phyloP scores from a whole-genome alignment of 768 basidiomycete genomes.

The Lactifluus volemus region DNA sequence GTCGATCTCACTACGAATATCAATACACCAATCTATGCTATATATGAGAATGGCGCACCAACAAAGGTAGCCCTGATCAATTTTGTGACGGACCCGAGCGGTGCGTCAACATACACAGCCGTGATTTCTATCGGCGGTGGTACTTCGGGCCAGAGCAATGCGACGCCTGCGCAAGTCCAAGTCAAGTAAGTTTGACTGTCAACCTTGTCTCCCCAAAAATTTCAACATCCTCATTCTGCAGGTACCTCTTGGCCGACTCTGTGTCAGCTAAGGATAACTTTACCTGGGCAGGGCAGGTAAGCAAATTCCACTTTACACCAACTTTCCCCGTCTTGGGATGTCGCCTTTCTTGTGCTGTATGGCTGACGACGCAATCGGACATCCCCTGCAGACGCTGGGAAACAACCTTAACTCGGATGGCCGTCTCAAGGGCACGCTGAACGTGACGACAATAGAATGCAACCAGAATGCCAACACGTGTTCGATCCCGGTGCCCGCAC shows the following conservation, averaged over 20 bases:
- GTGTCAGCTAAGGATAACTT: constrained; percentile 56
- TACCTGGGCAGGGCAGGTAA: constrained; percentile 72
- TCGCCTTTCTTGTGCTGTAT: not conserved
- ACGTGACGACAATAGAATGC: constrained; percentile 54
- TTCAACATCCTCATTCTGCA: constrained; percentile 19
- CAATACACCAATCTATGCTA: constrained; percentile 55
- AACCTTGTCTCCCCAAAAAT: not conserved
- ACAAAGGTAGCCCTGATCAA: constrained; percentile 64
- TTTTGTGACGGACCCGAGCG: constrained; percentile 52
- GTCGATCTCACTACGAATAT: constrained; percentile 45
- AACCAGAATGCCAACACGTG: constrained; percentile 46
- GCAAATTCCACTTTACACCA: constrained; percentile 1
- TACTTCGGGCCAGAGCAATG: constrained; percentile 31
- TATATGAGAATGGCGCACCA: constrained; percentile 63
- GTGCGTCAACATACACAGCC: constrained; percentile 44
- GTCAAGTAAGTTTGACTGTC: constrained; percentile 38
- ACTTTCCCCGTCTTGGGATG: not conserved
- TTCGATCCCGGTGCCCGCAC: constrained; percentile 53
- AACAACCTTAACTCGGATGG: constrained; percentile 58
- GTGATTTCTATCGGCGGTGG: constrained; percentile 41
- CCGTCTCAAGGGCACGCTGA: constrained; percentile 45
- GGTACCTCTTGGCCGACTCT: constrained; percentile 48
- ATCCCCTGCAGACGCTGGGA: constrained; percentile 44
- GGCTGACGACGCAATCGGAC: not conserved
- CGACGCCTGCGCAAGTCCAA: constrained; percentile 39